Evolutionary conservation across 345 rosid genomes (phyloP), one percentile per base, ranked within the genome.

Genomic region (Draba incana): DNA sequence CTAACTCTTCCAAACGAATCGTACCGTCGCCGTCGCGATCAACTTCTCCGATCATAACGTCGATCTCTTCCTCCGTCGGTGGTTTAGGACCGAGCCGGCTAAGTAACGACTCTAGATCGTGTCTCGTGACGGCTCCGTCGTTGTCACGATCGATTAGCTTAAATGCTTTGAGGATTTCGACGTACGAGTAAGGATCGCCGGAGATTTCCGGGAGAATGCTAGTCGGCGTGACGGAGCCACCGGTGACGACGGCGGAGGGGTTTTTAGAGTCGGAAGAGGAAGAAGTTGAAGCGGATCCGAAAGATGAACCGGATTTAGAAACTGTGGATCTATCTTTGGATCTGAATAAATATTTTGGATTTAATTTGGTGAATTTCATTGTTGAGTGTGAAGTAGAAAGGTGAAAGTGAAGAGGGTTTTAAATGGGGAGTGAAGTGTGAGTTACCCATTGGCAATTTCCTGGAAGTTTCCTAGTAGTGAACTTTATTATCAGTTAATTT

Each of bases 41-140:
- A 7, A 82, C 77, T 5, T 71, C 84, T 51, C 66, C 49, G 20
- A 92, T 58, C 90, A 94, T 85, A 55, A 79, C 28, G 2, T 78
- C 50, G 25, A 91, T 78, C 82, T 94, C 99, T 38, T 79, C 90
- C 41, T 51, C 66, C 35, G 76, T 83, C 0, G 66, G 75, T 3
- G 86, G 88, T 53, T 80, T 66, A 8, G 80, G 74, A 12, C 90
- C 85, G 0, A 94, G 73, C 8, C 82, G 82, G 69, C 28, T 23
- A 20, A 94, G 85, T 10, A 94, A 70, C 23, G 91, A 80, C 78
- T 84, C 90, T 1, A 94, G 83, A 67, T 91, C 85, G 57, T 42
- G 66, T 54, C 78, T 81, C 4, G 89, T 76, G 30, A 93, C 67
- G 6, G 82, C 9, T 16, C 89, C 90, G 23, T 85, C 92, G 66